phyloP scores from a whole-genome alignment of 1,284 basidiomycete genomes.

The Wolfiporia cocos region DNA sequence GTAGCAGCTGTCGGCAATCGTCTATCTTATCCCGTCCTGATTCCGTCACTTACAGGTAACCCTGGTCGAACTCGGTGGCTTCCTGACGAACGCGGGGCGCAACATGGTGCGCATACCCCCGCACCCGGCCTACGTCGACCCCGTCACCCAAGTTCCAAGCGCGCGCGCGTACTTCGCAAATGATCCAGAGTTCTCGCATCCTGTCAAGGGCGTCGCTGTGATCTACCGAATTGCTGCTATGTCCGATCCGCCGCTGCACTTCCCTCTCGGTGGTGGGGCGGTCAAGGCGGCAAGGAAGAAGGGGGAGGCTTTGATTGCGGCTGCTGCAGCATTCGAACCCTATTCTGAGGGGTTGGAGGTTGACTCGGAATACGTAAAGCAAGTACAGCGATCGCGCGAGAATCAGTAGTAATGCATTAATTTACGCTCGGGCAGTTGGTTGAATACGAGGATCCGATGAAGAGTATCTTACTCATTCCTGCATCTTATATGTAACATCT shows the following conservation, averaged over 20 bases:
- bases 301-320: conserved; percentile 3
- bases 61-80: conserved; percentile 13
- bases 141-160: background rate
- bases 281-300: conserved; percentile 1
- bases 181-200: conserved; percentile 3
- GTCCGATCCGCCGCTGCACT: conserved; percentile 10
- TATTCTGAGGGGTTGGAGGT: too few relatives aligned
- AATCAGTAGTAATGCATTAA: too few relatives aligned
- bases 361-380: too few relatives aligned
- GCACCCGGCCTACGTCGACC: conserved; percentile 14
- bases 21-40: too few relatives aligned
- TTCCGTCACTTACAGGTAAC: conserved; percentile 11
- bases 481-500: too few relatives aligned
- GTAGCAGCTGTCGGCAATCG: too few relatives aligned
- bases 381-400: too few relatives aligned
- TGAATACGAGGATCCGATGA: too few relatives aligned
- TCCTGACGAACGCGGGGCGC: conserved; percentile 6
- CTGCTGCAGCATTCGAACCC: too few relatives aligned
- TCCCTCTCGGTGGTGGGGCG: conserved; percentile 9
- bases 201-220: conserved; percentile 5
- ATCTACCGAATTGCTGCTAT: conserved; percentile 8
- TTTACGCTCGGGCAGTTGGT: too few relatives aligned
- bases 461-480: too few relatives aligned
- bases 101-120: conserved; percentile 4
- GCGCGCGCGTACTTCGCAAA: conserved; percentile 1